phyloP scores from a whole-genome alignment of 2,329 filamentous ascomycete genomes.

The Claviceps pusilla region DNA sequence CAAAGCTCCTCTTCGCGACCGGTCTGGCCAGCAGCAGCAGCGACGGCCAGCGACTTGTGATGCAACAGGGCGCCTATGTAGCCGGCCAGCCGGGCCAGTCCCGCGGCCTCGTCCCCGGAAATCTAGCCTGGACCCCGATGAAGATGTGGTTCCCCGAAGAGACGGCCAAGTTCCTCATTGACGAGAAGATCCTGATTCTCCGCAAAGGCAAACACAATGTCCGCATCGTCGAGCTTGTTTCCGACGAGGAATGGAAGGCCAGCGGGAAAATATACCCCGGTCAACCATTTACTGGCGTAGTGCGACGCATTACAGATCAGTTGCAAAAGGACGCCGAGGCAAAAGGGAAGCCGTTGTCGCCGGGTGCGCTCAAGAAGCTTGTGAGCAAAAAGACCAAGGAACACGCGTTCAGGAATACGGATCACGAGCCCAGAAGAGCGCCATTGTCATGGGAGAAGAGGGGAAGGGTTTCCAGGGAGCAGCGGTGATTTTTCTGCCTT shows the following conservation, averaged over 20 bases:
- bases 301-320: slow-evolving; percentile 28
- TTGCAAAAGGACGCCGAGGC: slow-evolving; percentile 21
- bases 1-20: slow-evolving; percentile 42
- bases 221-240: slow-evolving; percentile 44
- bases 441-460: not conserved
- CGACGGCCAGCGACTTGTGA: slow-evolving; percentile 44
- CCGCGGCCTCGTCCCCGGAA: slow-evolving; percentile 30
- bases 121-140: slow-evolving; percentile 46
- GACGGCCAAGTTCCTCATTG: slow-evolving; percentile 45
- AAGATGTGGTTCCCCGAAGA: slow-evolving; percentile 42
- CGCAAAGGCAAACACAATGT: slow-evolving; percentile 51
- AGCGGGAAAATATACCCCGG: slow-evolving; percentile 39
- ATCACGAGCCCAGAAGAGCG: too few species aligned
- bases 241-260: slow-evolving; percentile 36
- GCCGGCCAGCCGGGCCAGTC: slow-evolving; percentile 33
- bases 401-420: not conserved
- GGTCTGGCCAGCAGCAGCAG: slow-evolving; percentile 41
- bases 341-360: slow-evolving; percentile 14
- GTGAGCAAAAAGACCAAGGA: slow-evolving; percentile 11
- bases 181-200: slow-evolving; percentile 42
- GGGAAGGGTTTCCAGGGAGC: not conserved
- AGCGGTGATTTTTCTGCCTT: not conserved
- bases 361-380: slow-evolving; percentile 13
- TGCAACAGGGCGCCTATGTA: slow-evolving; percentile 43
- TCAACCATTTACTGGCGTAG: slow-evolving; percentile 32